Percentiles rank a stretch among this genome's conserved stretches.
Conservation (phyloP, 345 rosid species). For the Anacardium occidentale region DNA sequence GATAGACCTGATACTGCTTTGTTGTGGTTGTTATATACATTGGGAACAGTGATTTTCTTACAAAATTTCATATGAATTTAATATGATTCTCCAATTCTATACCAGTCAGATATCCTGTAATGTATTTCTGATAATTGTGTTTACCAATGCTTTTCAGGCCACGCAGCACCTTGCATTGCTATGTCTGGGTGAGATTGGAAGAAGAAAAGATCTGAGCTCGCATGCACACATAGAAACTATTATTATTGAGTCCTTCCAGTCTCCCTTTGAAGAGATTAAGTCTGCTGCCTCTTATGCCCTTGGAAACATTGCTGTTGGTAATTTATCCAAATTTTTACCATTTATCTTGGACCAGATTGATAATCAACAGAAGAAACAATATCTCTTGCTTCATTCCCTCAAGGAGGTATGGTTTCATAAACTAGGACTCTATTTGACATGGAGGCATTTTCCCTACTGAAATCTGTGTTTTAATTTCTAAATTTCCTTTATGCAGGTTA, state of each 20-base stretch:
- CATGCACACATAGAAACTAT: constrained; percentile 82
- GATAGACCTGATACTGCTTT: background rate
- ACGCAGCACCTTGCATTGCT: constrained; percentile 91
- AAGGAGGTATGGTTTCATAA: constrained; percentile 66
- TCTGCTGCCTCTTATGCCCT: constrained; percentile 99
- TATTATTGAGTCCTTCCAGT: constrained; percentile 94
- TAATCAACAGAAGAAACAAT: constrained; percentile 98
- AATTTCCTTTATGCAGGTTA: constrained; percentile 58
- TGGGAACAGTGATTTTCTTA: background rate
- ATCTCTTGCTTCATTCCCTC: constrained; percentile 94
- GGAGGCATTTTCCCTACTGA: background rate
- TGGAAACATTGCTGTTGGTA: constrained; percentile 98
- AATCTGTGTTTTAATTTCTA: constrained; percentile 6
- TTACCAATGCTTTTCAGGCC: constrained; percentile 42
- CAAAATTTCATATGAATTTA: background rate
- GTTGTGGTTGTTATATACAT: background rate
- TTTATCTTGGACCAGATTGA: constrained; percentile 98
- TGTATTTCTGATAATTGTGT: constrained; percentile 3
- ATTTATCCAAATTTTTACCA: constrained; percentile 87
- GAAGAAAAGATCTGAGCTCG: constrained; percentile 85
- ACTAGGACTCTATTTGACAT: constrained; percentile 9
- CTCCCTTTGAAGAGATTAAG: constrained; percentile 98
- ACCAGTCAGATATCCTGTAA: background rate
- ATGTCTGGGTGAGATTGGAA: constrained; percentile 96
- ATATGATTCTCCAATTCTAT: constrained; percentile 8